Conservation (phyloP, 495 filamentous ascomycete genomes). For the Lentithecium fluviatile region DNA sequence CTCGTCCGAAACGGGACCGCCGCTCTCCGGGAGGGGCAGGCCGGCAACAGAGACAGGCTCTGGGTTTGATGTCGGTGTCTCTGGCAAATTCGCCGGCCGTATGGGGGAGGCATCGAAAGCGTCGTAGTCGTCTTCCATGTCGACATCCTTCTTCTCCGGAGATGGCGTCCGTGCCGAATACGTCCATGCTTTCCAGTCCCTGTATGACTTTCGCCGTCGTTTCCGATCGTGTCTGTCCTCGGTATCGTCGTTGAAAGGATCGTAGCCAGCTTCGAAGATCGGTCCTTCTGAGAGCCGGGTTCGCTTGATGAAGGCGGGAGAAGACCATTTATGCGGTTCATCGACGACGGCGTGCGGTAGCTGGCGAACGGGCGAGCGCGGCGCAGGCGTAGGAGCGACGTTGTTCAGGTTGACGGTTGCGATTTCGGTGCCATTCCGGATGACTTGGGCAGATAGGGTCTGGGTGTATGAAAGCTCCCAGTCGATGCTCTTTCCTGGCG, state of each 20-base stretch:
- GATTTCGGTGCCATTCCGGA: slow-evolving; percentile 12
- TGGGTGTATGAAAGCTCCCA: slow-evolving; percentile 68
- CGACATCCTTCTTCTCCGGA: slow-evolving; percentile 53
- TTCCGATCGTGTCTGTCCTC: slow-evolving; percentile 67
- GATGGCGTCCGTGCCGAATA: slow-evolving; percentile 66
- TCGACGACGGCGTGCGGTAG: neutral
- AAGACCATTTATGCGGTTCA: slow-evolving; percentile 52
- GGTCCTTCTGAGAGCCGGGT: slow-evolving; percentile 60
- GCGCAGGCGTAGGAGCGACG: slow-evolving; percentile 18
- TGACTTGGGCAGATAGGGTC: slow-evolving; percentile 57
- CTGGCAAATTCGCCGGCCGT: slow-evolving; percentile 1
- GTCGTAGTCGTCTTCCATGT: slow-evolving; percentile 33
- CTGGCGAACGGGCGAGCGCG: slow-evolving; percentile 4
- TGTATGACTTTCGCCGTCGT: slow-evolving; percentile 65
- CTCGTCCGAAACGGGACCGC: neutral
- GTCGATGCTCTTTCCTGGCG: slow-evolving; percentile 67
- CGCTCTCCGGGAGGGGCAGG: neutral
- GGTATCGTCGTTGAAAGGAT: slow-evolving; percentile 66
- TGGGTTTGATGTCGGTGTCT: neutral
- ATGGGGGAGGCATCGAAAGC: slow-evolving; percentile 16
- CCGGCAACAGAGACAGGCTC: slow-evolving; percentile 1
- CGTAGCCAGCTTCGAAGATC: slow-evolving; percentile 57
- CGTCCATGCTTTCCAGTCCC: slow-evolving; percentile 66
- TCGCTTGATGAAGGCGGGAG: slow-evolving; percentile 74
- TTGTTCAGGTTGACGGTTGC: slow-evolving; percentile 28